Evolutionary conservation across 2,329 filamentous ascomycete species (phyloP).

Genomic region (Thelonectria discophora): DNA sequence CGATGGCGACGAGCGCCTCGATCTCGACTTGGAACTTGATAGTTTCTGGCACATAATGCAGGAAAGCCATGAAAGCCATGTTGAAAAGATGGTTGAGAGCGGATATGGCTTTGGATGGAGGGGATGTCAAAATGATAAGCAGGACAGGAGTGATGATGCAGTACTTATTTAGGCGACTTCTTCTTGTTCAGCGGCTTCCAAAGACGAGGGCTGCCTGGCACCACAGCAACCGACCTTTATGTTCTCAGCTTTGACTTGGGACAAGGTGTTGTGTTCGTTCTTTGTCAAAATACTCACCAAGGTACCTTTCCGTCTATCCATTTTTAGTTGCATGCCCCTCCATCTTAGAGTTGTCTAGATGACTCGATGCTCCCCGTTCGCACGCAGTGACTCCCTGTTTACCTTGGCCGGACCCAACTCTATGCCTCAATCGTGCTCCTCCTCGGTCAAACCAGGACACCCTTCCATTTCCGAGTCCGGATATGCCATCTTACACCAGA

Average conservation of each 20-base stretch:
- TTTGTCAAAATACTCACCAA: not conserved
- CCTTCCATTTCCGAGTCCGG: slow-evolving; percentile 79
- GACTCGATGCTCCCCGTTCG: no score
- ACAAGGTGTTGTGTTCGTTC: not conserved
- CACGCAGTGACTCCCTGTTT: no score
- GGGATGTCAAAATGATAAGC: no score
- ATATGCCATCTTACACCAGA: slow-evolving; percentile 94
- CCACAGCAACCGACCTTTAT: not conserved
- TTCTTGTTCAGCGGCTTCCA: not conserved
- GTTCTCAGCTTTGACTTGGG: not conserved
- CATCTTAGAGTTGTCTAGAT: no score
- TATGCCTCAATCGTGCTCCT: slow-evolving; percentile 70
- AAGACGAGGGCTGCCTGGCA: not conserved
- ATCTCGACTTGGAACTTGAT: slow-evolving; percentile 15
- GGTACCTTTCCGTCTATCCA: not conserved
- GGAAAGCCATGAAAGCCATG: not conserved
- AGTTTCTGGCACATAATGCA: not conserved
- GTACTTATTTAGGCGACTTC: not conserved
- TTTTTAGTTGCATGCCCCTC: no score
- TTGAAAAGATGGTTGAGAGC: not conserved
- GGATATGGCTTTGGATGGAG: not conserved
- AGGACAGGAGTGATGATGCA: no score
- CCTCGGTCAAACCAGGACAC: slow-evolving; percentile 87
- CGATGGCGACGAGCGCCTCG: not conserved
- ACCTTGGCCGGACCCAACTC: no score